Evolutionary conservation across 495 filamentous ascomycete species (phyloP), one percentile per base, ranked within the genome.

Genomic region (Wilcoxina mikolae): DNA sequence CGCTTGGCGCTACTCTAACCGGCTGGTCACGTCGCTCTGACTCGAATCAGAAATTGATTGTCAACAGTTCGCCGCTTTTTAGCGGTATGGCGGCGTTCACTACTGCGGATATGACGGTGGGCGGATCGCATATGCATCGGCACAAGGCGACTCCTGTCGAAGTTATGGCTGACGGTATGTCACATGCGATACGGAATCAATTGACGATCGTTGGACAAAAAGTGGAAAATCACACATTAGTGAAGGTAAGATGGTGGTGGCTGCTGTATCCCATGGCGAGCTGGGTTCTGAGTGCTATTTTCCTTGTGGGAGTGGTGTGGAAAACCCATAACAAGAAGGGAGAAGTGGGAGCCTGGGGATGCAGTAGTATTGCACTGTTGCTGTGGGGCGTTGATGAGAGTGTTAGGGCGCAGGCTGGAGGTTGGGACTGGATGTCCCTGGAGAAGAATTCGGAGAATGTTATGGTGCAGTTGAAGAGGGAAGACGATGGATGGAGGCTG

Each of bases 331-430:
- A 54, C 0, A 49, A 48, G 17, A 43, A 53, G 42, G 10, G 3
- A 20, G 45, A 31, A 0, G 43, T 23, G 28, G 60, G 60, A 3
- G 55, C 31, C 4, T 63, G 60, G 60, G 59, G 59, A 0, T 35
- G 31, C 7, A 62, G 28, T 15, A 48, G 49, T 2, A 18, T 63
- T 12, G 59, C 60, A 22, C 18, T 63, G 47, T 12, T 63, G 51
- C 54, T 62, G 17, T 55, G 61, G 44, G 60, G 60, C 2, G 4
- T 63, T 11, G 60, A 63, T 11, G 51, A 55, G 1, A 48, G 53
- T 33, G 46, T 59, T 1, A 55, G 41, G 46, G 10, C 3, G 2
- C 27, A 56, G n/a, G 31, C 59, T 3, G 55, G 59, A 4, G 51
- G 49, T 23, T 63, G 60, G 60, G 27, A 23, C 17, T 5, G 17